phyloP scores from a whole-genome alignment of 2,329 filamentous ascomycete species.

The Fusarium sp. region DNA sequence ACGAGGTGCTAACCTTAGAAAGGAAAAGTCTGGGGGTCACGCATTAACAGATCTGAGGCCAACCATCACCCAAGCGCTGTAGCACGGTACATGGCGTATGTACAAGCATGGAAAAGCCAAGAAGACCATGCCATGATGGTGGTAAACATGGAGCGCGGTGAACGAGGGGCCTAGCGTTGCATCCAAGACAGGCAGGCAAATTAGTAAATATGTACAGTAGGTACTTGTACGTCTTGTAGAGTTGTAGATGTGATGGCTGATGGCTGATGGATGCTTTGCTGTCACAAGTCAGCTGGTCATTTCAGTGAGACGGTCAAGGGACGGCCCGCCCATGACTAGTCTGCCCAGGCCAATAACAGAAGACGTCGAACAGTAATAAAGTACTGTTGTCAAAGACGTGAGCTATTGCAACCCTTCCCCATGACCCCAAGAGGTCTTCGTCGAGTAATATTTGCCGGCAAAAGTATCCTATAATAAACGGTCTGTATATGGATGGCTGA shows the following conservation, averaged over 20 bases:
- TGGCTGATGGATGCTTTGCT: neutral
- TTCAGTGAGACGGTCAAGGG: slow-evolving; percentile 42
- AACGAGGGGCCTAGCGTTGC: slow-evolving; percentile 25
- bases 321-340: slow-evolving; percentile 45
- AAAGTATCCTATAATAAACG: slow-evolving; percentile 1
- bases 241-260: neutral
- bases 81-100: neutral
- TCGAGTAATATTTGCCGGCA: slow-evolving; percentile 17
- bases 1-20: slow-evolving; percentile 39
- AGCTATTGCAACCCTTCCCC: slow-evolving; percentile 5
- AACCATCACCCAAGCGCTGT: slow-evolving; percentile 34
- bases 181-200: slow-evolving; percentile 23
- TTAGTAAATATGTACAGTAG: neutral
- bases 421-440: slow-evolving; percentile 7
- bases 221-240: neutral
- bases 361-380: slow-evolving; percentile 6
- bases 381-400: neutral
- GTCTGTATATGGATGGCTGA: neutral
- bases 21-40: slow-evolving; percentile 41
- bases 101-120: slow-evolving; percentile 6
- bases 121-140: slow-evolving; percentile 13
- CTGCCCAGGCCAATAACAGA: slow-evolving; percentile 22
- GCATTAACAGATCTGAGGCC: slow-evolving; percentile 43
- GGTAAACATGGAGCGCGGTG: slow-evolving; percentile 20
- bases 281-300: slow-evolving; percentile 37